Percentiles rank a stretch among this genome's conserved stretches.
These are phyloP conservation scores for Alternaria metachromatica DNA, from an alignment of 2,329 filamentous ascomycete species.

Conservation along the genomic window DNA sequence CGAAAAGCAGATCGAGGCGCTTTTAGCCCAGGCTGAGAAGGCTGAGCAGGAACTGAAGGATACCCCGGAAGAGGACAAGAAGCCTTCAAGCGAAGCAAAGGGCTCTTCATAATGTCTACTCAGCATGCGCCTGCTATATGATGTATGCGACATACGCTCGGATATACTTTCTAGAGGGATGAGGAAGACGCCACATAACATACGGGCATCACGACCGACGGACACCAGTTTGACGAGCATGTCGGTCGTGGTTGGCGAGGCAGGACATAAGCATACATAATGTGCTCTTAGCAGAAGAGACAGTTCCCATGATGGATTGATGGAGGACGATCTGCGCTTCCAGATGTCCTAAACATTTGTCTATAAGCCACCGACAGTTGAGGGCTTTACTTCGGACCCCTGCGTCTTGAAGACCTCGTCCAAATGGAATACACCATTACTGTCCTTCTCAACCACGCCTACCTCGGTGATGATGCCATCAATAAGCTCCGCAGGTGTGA, in stretches of 20 bases:
- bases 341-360: background rate
- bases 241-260: background rate
- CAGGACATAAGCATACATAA: background rate
- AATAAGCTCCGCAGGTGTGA: conserved; percentile 86
- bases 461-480: conserved; percentile 94
- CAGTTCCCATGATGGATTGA: background rate
- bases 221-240: background rate
- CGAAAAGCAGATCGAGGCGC: conserved; percentile 62
- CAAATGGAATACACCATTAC: conserved; percentile 72
- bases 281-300: background rate
- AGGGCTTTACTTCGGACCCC: conserved; percentile 33
- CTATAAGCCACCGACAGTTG: conserved; percentile 43
- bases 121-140: background rate
- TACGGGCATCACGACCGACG: background rate
- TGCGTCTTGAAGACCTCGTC: conserved; percentile 49
- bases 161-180: background rate
- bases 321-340: background rate
- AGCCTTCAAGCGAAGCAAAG: conserved; percentile 23
- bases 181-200: background rate
- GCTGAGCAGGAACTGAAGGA: conserved; percentile 43
- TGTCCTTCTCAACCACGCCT: conserved; percentile 80
- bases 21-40: conserved; percentile 58
- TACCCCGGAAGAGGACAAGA: conserved; percentile 20
- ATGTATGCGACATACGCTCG: background rate
- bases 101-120: conserved; percentile 14